Base-by-base conservation (phyloP, 345 rosid genomes). In the Litchi chinensis region DNA sequence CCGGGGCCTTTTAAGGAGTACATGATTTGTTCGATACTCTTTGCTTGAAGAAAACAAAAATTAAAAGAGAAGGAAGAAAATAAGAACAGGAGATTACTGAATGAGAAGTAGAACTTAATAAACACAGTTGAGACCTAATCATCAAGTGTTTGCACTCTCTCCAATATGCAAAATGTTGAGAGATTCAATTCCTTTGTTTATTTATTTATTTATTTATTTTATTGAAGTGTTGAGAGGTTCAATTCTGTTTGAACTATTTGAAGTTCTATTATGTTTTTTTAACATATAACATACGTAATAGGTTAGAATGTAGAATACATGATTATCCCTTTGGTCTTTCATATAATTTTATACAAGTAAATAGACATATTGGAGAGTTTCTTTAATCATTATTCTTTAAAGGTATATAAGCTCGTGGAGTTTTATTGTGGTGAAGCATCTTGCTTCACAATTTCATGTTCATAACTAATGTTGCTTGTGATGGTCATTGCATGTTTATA, bases 381-480 rank as follows among this genome's bases (percentile, higher is more conserved):
- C 43, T 64, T 63, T 28, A 26, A 44, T 44, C 76, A 37, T 19
- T 64, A 44, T 19, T 75, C 70, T 64, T 48, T 18, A 46, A 64
- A 75, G 44, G 48, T 28, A 10, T 54, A 54, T 54, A 16, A 28
- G 11, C 78, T 65, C 16, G 22, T 75, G 12, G 21, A 44, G 16
- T 32, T 37, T 22, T 41, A 65, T 26, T 43, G 21, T 44, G 70
- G 4, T 63, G 67, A 63, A 63, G 67, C 67, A 54, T 28, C 67
- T 24, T 0, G 67, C 67, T 63, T 63, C 40, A 0, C 5, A 1
- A 12, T 21, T 24, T 43, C 10, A 5, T 46, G 0, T 22, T 5
- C 15, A 69, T 10, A 32, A 12, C 39, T 11, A 39, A 65, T 24
- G 28, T 62, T 60, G 59, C 40, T 6, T 28, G 10, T 63, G 16